Evolutionary conservation across 2,329 filamentous ascomycete genomes (phyloP), one percentile per base, ranked within the genome.

Genomic region (Hirsutella minnesotensis): DNA sequence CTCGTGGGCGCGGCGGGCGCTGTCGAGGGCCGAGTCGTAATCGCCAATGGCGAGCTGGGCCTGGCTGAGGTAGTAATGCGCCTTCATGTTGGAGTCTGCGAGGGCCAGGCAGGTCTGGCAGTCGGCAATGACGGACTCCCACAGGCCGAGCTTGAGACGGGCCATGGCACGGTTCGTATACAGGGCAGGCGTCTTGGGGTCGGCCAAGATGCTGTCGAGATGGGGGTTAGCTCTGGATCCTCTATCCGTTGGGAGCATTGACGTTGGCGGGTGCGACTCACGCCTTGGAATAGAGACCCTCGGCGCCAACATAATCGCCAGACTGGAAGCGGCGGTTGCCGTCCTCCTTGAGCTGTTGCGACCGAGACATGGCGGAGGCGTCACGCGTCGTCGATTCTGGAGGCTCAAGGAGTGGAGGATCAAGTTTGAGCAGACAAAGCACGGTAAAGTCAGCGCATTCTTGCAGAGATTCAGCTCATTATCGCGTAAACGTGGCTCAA

Each of bases 121-220:
- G 62, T 95, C 89, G 46, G 77, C 68, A 49, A 92, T 81, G 39
- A 83, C 87, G 9, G 72, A 79, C 24, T 85, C 74, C 77, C 82
- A 94, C 52, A 78, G 70, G 46, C 73, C 66, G 19, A 94, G 73
- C 63, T 83, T 85, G 45, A 92, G 70, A 34, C 88, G 78, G 3
- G 83, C 80, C 65, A 95, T 83, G 41, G 88, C 86, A 42, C 89
- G 85, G 65, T 95, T 96, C 33, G 87, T 90, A 65, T 88, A 95
- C 40, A 95, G 74, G 24, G 83, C 70, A 2, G 83, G 77, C 57
- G 94, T 92, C 43, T 69, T 73, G 4, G 84, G 74, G 62, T 94
- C 86, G 57, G 80, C 78, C 53, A 84, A 78, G 52, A 95, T 88
- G 34, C 81, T 86, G 22, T 7, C n/a, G 13, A n/a, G 16, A 18